Base-by-base conservation (phyloP, 2,329 filamentous ascomycete species). In the Berkeleyomyces rouxiae region DNA sequence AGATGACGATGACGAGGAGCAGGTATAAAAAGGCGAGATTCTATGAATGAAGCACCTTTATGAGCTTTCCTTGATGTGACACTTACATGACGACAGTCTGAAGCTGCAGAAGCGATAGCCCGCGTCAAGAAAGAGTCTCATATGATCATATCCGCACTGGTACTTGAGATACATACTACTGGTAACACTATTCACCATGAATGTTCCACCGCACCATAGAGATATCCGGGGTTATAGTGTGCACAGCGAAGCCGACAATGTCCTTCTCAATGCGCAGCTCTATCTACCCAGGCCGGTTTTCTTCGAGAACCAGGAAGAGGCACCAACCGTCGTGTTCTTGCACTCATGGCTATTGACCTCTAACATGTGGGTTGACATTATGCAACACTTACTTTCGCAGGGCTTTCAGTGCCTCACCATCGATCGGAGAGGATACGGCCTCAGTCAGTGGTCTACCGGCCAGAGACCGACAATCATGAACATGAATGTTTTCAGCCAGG, bases 291-390 rank as follows among this genome's bases (percentile, higher is more conserved):
- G 33, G 1, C 9, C 33, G 7, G 40, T 39, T 3, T 31, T 23
- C 16, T 47, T 37, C 36, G 58, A 36, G 23, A 16, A 43, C 6
- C 37, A 43, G 4, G n/a, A 31, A 9, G 36, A 46, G 16, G 36
- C 36, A n/a, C 61, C 61, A 10, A 62, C 61, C 10, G 61, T 42
- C 31, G 61, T 62, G 31, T 62, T 62, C n/a, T 16, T 62, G 11
- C 61, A 62, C 23, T 46, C 51, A 36, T 62, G 61, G 61, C 33
- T 62, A 4, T 42, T 58, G 9, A 49, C 61, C 7, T 62, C 61
- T 23, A 31, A 33, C 7, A 62, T 62, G 61, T 62, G 61, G 61
- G 31, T 33, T 3, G 23, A 36, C 31, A 40, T 58, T 11, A 37
- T 62, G 11, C 23, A 40, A 10, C 31, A 33, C 13, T 51, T 62